Evolutionary conservation across 805 yeast genomes (phyloP).

Genomic region (Starmera amethionina): DNA sequence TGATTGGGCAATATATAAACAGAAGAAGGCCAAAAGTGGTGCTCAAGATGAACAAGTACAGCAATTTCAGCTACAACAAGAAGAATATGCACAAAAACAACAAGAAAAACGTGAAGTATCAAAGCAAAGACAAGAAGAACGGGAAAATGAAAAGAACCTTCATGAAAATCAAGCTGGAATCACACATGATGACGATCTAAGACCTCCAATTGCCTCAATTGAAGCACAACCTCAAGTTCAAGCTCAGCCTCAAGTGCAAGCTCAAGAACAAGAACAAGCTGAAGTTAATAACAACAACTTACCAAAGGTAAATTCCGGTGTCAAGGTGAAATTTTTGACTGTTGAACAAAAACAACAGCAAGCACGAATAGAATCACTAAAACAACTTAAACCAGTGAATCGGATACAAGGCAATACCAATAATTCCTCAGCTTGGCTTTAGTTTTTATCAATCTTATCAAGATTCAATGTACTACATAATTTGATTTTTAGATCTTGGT

Average conservation of each 20-base stretch:
- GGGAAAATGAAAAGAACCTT: slow-evolving; percentile 2
- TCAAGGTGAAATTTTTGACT: not conserved
- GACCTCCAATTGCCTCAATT: not conserved
- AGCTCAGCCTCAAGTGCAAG: slow-evolving; percentile 1
- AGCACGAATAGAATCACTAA: not conserved
- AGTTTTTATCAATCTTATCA: too few species aligned
- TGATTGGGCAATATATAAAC: slow-evolving; percentile 92
- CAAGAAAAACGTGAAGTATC: slow-evolving; percentile 15
- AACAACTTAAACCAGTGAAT: not conserved
- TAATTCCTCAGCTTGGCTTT: too few species aligned
- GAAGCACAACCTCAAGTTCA: slow-evolving; percentile 3
- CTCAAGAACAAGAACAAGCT: slow-evolving; percentile 2
- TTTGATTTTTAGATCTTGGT: too few species aligned
- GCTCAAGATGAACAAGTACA: slow-evolving; percentile 26
- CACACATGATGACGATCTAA: too few species aligned
- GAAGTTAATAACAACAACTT: slow-evolving; percentile 3
- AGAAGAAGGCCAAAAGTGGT: slow-evolving; percentile 42
- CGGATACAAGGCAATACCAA: too few species aligned
- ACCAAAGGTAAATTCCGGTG: slow-evolving; percentile 3
- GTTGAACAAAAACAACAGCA: not conserved
- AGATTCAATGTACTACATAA: too few species aligned
- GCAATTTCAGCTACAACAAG: slow-evolving; percentile 17
- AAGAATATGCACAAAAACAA: slow-evolving; percentile 10
- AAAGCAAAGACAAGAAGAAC: slow-evolving; percentile 2
- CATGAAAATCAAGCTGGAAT: too few species aligned